Conservation (phyloP, 768 basidiomycete species). For the Tephrocybe sp. region DNA sequence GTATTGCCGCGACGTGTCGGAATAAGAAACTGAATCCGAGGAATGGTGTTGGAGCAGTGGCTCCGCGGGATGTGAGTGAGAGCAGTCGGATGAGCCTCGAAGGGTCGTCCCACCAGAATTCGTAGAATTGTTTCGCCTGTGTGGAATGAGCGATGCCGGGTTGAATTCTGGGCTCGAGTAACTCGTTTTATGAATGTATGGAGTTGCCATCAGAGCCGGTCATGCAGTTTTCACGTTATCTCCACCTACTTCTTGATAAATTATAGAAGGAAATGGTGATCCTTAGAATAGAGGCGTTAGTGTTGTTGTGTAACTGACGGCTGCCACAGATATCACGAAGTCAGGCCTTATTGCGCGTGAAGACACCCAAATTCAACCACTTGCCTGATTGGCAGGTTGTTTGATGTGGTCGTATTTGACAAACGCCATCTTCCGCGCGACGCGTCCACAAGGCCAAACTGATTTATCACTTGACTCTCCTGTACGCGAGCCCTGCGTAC, state of each 20-base stretch:
- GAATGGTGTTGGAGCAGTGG: conserved; percentile 35
- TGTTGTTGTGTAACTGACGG: conserved; percentile 7
- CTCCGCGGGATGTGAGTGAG: conserved; percentile 43
- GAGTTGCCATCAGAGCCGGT: conserved; percentile 47
- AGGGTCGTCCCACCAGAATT: conserved; percentile 34
- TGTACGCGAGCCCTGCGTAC: too few relatives aligned
- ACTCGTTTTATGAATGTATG: conserved; percentile 55
- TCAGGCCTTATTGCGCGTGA: not conserved
- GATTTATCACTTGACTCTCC: too few relatives aligned
- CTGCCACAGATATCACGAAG: conserved; percentile 8
- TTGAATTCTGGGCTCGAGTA: conserved; percentile 33
- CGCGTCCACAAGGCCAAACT: conserved; percentile 12
- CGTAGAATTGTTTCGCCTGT: conserved; percentile 40
- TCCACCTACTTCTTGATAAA: not conserved
- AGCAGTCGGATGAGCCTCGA: conserved; percentile 33
- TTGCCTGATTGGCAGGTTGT: conserved; percentile 9
- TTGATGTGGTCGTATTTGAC: conserved; percentile 12
- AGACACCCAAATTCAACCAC: conserved; percentile 10
- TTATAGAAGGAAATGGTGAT: not conserved
- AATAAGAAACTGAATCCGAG: conserved; percentile 27
- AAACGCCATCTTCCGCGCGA: conserved; percentile 5
- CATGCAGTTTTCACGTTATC: conserved; percentile 19
- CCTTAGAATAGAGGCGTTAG: not conserved
- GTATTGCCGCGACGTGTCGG: conserved; percentile 30
- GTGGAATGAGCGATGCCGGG: conserved; percentile 31